These are phyloP conservation scores for Yarrowia osloensis DNA, from an alignment of 805 yeast species.

Conservation along the genomic window DNA sequence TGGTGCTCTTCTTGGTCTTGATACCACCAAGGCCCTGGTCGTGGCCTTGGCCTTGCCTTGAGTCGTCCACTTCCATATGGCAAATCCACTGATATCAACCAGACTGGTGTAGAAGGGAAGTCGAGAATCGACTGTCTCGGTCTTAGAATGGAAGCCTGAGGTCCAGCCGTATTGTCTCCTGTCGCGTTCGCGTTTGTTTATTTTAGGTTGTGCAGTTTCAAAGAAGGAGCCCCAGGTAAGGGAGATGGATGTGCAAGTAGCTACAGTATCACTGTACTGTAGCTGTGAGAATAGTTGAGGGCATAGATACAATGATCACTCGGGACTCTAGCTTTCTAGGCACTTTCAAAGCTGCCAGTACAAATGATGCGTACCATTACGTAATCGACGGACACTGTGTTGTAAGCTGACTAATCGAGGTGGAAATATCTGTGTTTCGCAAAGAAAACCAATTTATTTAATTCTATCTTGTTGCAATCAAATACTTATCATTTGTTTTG, in stretches of 20 bases:
- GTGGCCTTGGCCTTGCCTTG: slow-evolving; percentile 16
- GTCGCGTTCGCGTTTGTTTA: slow-evolving; percentile 24
- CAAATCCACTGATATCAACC: background rate
- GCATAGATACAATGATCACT: too few relatives aligned
- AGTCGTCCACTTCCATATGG: slow-evolving; percentile 18
- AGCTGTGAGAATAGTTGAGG: too few relatives aligned
- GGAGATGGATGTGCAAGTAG: background rate
- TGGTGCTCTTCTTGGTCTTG: slow-evolving; percentile 19
- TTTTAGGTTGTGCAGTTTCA: background rate
- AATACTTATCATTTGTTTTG: too few relatives aligned
- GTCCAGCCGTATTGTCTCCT: background rate
- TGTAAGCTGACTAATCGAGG: background rate
- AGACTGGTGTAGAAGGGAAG: background rate
- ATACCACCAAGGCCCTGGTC: slow-evolving; percentile 16
- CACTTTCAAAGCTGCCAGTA: too few relatives aligned
- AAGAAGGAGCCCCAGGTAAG: background rate
- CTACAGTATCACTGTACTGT: too few relatives aligned
- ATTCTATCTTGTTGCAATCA: too few relatives aligned
- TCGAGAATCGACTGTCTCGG: background rate
- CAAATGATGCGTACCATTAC: too few relatives aligned
- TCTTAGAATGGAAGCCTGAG: background rate
- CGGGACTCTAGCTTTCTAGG: too few relatives aligned
- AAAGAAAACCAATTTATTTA: too few relatives aligned
- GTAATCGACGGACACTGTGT: background rate
- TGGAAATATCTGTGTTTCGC: too few relatives aligned